phyloP scores from a whole-genome alignment of 208 protist species.

The Porcisia deanei region DNA sequence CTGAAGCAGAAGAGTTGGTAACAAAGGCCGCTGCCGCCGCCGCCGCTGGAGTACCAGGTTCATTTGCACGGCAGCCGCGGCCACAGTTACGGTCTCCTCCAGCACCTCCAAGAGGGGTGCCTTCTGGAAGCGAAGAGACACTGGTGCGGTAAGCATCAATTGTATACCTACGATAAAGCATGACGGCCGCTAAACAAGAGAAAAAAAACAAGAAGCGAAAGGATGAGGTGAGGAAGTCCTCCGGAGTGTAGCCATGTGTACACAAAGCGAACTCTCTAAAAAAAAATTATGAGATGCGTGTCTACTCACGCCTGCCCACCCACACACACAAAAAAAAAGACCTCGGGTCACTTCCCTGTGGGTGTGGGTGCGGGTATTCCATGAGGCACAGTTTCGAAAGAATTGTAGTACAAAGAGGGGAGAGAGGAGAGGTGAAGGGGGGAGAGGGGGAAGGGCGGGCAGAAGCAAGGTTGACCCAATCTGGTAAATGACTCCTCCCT shows the following conservation, averaged over 20 bases:
- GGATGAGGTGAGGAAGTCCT: neutral
- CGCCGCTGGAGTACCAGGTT: neutral
- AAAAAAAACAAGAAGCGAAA: neutral
- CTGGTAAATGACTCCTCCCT: neutral
- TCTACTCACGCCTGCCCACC: too few relatives aligned
- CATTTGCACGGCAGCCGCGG: neutral
- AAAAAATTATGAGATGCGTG: too few relatives aligned
- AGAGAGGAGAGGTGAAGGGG: too few relatives aligned
- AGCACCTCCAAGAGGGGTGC: neutral
- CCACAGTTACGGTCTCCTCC: neutral
- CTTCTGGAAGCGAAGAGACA: neutral
- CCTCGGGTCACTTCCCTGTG: too few relatives aligned
- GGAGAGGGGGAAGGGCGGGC: too few relatives aligned
- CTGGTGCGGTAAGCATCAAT: neutral
- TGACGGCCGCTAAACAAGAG: neutral
- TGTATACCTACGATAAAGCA: neutral
- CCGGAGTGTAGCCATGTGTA: too few relatives aligned
- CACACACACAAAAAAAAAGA: too few relatives aligned
- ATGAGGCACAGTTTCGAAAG: too few relatives aligned
- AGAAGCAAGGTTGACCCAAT: neutral
- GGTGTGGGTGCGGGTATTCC: too few relatives aligned
- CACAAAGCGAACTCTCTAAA: too few relatives aligned
- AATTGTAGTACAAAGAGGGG: too few relatives aligned
- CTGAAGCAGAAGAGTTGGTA: neutral
- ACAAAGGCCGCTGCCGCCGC: neutral